Evolutionary conservation across 2,329 filamentous ascomycete species (phyloP).

Genomic region (Ceratocystiopsis minuta): DNA sequence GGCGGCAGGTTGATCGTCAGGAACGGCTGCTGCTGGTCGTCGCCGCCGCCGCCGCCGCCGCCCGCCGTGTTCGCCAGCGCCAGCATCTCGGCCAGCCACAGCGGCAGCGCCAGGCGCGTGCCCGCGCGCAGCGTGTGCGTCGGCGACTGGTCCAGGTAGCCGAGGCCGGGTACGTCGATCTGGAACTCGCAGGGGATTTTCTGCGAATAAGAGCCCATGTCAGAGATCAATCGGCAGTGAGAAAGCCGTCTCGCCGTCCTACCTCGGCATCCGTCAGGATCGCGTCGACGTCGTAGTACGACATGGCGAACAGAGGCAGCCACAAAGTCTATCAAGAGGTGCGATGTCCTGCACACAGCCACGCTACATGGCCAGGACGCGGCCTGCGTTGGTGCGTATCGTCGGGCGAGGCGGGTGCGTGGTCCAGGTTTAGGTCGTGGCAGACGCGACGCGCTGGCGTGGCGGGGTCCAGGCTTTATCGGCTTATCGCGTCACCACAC

Average conservation of each 20-base stretch:
- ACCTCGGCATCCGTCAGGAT: conserved; percentile 76
- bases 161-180: conserved; percentile 69
- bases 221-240: neutral
- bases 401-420: no score
- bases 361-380: no score
- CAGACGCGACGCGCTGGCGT: no score
- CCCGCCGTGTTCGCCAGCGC: conserved; percentile 38
- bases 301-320: conserved; percentile 24
- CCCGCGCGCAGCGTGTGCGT: conserved; percentile 54
- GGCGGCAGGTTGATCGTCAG: conserved; percentile 67
- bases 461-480: no score
- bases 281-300: conserved; percentile 71
- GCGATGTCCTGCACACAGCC: no score
- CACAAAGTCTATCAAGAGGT: no score
- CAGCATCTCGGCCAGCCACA: conserved; percentile 93
- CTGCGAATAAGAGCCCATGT: conserved; percentile 13
- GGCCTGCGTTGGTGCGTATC: no score
- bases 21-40: conserved; percentile 29
- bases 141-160: conserved; percentile 75
- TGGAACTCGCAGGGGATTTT: conserved; percentile 96
- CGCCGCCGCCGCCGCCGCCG: conserved; percentile 12
- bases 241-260: no score
- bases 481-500: no score
- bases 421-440: no score
- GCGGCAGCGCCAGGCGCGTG: conserved; percentile 63